phyloP scores from a whole-genome alignment of 2,329 filamentous ascomycete species.

The Dothidotthia symphoricarpi region DNA sequence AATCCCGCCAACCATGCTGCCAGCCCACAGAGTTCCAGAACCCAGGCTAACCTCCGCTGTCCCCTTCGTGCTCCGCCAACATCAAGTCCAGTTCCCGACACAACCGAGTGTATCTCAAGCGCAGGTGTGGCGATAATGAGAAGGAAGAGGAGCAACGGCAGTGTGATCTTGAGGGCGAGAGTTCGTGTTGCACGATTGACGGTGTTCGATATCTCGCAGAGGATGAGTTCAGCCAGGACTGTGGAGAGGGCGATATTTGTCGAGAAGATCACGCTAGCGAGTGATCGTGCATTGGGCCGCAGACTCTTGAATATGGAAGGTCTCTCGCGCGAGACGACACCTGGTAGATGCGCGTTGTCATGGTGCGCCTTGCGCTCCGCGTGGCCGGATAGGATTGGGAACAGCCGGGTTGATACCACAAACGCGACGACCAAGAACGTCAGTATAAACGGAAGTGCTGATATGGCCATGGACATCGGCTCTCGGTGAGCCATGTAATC shows the following conservation, averaged over 20 bases:
- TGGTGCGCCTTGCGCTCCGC: conserved; percentile 60
- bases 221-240: conserved; percentile 74
- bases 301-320: conserved; percentile 41
- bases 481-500: conserved; percentile 46
- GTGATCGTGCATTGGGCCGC: conserved; percentile 31
- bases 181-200: conserved; percentile 66
- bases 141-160: conserved; percentile 68
- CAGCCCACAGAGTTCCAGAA: conserved; percentile 63
- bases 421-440: conserved; percentile 65
- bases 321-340: conserved; percentile 22
- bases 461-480: conserved; percentile 55
- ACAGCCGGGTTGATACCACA: conserved; percentile 66
- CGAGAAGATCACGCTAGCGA: conserved; percentile 67
- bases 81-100: conserved; percentile 58
- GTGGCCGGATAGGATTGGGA: conserved; percentile 65
- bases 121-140: conserved; percentile 75
- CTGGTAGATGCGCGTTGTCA: conserved; percentile 60
- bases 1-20: conserved; percentile 69
- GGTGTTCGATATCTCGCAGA: conserved; percentile 79
- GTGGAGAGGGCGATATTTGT: conserved; percentile 73
- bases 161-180: conserved; percentile 65
- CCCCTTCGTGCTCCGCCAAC: conserved; percentile 60
- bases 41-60: conserved; percentile 61
- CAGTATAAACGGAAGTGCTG: conserved; percentile 66
- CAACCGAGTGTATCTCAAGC: conserved; percentile 69